Base-by-base conservation (phyloP, 202 grass and related monocot species). In the Zizania palustris region DNA sequence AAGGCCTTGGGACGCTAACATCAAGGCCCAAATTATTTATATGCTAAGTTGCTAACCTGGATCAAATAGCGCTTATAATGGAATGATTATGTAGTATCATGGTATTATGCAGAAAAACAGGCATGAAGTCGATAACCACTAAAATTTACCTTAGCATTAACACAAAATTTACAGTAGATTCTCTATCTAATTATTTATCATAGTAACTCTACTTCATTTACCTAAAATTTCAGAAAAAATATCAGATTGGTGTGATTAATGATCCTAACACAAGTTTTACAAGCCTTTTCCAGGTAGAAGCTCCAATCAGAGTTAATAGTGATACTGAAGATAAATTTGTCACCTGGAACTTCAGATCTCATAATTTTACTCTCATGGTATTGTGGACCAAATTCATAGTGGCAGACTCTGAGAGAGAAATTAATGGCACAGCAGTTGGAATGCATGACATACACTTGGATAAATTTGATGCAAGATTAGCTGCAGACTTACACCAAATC, bases 331-430 rank as follows among this genome's bases (percentile, higher is more conserved):
- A 87, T 42, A 90, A 72, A 71, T 93, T 76, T 80, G 33, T 48
- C 28, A 88, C 88, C 7, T 86, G 86, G 85, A 46, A 85, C 56
- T 93, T 97, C 80, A 86, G 76, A 16, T 80, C 63, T 36, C 72
- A 92, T 46, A 84, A 97, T 61, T 97, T 97, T 71, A 93, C 83
- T 19, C 93, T 97, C 63, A 88, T 88, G 90, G 87, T 81, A 11
- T 66, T 97, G 65, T 89, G 88, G 90, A 85, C 88, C 4, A 86
- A 90, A 80, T 97, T 88, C 72, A 74, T 88, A 16, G 88, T 90
- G 45, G 64, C 87, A 72, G 80, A 77, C 45, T 71, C 43, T 40
- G 80, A 78, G 45, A 86, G 86, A 56, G 74, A 85, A 56, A 41
- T 87, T 18, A 97, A 97, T 4, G 88, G 90, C 18, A 93, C 93